These are phyloP conservation scores for Colletotrichum aenigma DNA, from an alignment of 2,329 filamentous ascomycete genomes.

Conservation along the genomic window DNA sequence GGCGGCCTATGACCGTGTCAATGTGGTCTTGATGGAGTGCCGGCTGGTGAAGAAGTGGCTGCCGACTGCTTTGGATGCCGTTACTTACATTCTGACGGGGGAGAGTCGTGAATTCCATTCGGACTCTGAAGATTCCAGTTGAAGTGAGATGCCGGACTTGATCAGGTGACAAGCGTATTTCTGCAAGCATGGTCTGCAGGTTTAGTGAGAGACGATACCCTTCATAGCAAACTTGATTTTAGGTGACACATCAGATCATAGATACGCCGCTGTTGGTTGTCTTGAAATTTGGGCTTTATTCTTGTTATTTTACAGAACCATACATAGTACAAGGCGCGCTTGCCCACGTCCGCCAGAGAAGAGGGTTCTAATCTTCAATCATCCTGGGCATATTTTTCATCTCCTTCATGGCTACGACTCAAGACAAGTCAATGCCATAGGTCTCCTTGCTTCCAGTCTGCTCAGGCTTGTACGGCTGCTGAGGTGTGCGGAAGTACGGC, in stretches of 20 bases:
- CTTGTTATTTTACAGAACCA: conserved; percentile 17
- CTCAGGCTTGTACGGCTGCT: neutral
- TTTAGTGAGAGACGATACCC: neutral
- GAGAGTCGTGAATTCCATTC: neutral
- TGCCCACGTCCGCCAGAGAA: neutral
- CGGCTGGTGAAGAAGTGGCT: neutral
- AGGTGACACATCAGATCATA: neutral
- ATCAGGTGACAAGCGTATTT: neutral
- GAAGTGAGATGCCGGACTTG: neutral
- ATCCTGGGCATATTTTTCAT: neutral
- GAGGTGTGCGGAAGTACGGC: neutral
- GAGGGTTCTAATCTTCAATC: neutral
- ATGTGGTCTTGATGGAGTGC: neutral
- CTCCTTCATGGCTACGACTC: neutral
- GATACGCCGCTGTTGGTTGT: neutral
- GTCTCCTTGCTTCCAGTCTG: neutral
- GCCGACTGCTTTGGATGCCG: neutral
- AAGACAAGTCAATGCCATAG: conserved; percentile 38
- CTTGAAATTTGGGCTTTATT: neutral
- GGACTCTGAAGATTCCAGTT: neutral
- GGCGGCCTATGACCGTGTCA: neutral
- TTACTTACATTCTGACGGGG: neutral
- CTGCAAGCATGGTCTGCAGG: neutral
- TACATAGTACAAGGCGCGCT: conserved; percentile 10
- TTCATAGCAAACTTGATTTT: neutral